Percentiles rank a stretch among this genome's conserved stretches.
phyloP scores from a whole-genome alignment of 2,329 filamentous ascomycete genomes.

The Botrytis tulipae region DNA sequence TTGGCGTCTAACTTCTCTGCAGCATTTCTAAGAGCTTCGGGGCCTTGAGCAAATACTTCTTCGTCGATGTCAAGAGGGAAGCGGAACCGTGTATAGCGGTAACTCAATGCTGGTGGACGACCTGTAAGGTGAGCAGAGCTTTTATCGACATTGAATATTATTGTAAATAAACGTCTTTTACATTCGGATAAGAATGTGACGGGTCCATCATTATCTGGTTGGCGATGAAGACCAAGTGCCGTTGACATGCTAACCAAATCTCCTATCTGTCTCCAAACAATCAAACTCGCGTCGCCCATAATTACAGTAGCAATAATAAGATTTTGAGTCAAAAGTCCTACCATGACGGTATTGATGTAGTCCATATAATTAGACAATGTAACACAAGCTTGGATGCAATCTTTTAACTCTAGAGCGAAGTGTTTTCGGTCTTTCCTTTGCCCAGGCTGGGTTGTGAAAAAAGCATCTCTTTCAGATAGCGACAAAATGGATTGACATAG shows the following conservation, averaged over 20 bases:
- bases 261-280: slow-evolving; percentile 42
- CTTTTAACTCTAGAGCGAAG: slow-evolving; percentile 37
- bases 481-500: slow-evolving; percentile 29
- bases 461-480: slow-evolving; percentile 27
- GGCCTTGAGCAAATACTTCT: slow-evolving; percentile 46
- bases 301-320: slow-evolving; percentile 42
- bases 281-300: slow-evolving; percentile 43
- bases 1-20: slow-evolving; percentile 45
- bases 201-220: slow-evolving; percentile 25
- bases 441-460: slow-evolving; percentile 34
- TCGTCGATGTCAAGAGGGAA: slow-evolving; percentile 55
- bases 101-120: slow-evolving; percentile 51
- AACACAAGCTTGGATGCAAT: slow-evolving; percentile 41
- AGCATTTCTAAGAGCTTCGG: slow-evolving; percentile 42
- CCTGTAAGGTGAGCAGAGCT: slow-evolving; percentile 52
- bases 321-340: slow-evolving; percentile 42
- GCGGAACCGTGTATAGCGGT: slow-evolving; percentile 54
- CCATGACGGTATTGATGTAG: slow-evolving; percentile 42
- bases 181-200: slow-evolving; percentile 40
- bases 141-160: slow-evolving; percentile 49
- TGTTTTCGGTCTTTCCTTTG: slow-evolving; percentile 30
- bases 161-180: slow-evolving; percentile 40
- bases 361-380: slow-evolving; percentile 40
- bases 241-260: slow-evolving; percentile 40
- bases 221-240: slow-evolving; percentile 35